Conservation (phyloP, 176 grass and related monocot species). For the Carex pumila region DNA sequence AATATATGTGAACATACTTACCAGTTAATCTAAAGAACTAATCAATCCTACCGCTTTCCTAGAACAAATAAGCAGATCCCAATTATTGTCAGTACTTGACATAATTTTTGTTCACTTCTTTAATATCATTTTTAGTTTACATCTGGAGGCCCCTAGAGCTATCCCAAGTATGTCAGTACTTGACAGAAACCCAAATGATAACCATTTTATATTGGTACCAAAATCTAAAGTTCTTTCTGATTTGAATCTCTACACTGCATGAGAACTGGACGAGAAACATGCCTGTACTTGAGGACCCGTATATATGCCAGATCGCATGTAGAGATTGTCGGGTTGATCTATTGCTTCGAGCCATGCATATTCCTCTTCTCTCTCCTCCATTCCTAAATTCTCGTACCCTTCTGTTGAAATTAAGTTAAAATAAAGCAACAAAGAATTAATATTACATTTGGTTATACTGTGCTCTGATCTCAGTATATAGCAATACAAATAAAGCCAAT, state of each 20-base stretch:
- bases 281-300: slow-evolving; percentile 33
- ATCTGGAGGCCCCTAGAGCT: background rate
- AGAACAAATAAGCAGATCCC: background rate
- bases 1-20: background rate
- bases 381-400: background rate
- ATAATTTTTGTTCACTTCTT: background rate
- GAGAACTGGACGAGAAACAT: background rate
- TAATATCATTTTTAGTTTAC: background rate
- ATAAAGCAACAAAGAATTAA: background rate
- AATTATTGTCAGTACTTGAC: too few species aligned
- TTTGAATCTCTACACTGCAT: background rate
- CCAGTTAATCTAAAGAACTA: background rate
- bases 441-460: background rate
- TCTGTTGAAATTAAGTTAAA: slow-evolving; percentile 15
- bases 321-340: slow-evolving; percentile 22
- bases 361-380: slow-evolving; percentile 30
- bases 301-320: slow-evolving; percentile 39
- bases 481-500: background rate
- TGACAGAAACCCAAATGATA: background rate
- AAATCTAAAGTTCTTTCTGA: background rate
- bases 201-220: background rate
- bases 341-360: slow-evolving; percentile 40
- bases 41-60: background rate
- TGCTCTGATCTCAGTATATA: background rate
- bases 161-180: background rate